Evolutionary conservation across 306 rosid species (phyloP), one percentile per base, ranked within the genome.

Genomic region (Rubus idaeus): DNA sequence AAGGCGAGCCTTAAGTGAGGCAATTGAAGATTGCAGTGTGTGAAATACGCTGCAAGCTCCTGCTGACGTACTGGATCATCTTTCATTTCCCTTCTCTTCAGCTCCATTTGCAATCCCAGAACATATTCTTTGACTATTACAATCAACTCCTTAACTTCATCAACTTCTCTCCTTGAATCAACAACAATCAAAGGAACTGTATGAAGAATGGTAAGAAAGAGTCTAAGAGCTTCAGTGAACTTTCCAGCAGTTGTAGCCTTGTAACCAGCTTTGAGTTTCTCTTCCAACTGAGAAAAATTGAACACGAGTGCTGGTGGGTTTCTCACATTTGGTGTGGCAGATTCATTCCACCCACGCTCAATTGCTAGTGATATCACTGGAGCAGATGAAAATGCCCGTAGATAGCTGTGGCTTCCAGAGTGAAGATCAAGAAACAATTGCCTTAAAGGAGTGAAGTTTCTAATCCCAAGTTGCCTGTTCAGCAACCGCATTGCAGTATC

Each of bases 41-140:
- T 94, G 82, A 94, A 94, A 86, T 94, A 94, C 67, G 98, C 96
- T 11, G 98, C 98, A 35, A 94, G 98, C 86, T 94, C 98, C 77
- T 88, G 97, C 82, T 90, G 96, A 20, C 94, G 94, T 35, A 78
- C 84, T 18, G 90, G 94, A 77, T 87, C 12, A 75, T 88, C 96
- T 81, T 78, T 85, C 2, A 86, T 71, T 77, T 93, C 98, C 89
- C 90, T 86, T 80, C 97, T 88, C 80, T 86, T 89, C 69, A 91
- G 88, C 86, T 90, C 98, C 85, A 93, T 91, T 74, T 90, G 84
- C 84, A 88, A 80, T 77, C 90, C 98, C 83, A 91, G 65, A 66
- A 88, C 97, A 79, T 93, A 93, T 73, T 93, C 98, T 52, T 87
- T 93, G n/a, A 91, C 96, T 37, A 93, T 88, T 61, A 88, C 75